phyloP scores from a whole-genome alignment of 2,329 filamentous ascomycete species.

The Fusarium heterosporum region DNA sequence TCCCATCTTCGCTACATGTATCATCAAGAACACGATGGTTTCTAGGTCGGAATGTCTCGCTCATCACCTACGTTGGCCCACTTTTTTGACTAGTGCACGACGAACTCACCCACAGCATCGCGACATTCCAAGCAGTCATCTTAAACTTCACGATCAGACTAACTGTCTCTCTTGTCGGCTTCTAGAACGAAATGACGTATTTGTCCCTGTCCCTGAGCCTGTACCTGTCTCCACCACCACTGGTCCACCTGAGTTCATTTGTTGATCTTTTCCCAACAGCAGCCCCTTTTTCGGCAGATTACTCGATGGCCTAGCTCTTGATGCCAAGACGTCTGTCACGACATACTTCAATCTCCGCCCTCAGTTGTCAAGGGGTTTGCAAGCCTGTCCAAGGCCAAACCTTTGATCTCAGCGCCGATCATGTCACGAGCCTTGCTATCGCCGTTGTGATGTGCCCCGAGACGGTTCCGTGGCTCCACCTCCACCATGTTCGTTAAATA shows the following conservation, averaged over 20 bases:
- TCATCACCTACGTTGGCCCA: too few species aligned
- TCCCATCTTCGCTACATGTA: too few species aligned
- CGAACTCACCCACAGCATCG: too few species aligned
- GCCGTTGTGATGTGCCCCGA: constrained; percentile 28
- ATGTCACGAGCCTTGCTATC: constrained; percentile 37
- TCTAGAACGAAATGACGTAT: constrained; percentile 47
- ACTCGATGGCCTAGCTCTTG: constrained; percentile 32
- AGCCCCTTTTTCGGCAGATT: constrained; percentile 46
- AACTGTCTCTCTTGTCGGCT: constrained; percentile 25
- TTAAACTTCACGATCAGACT: constrained; percentile 1
- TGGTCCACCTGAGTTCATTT: constrained; percentile 25
- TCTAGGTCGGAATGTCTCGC: too few species aligned
- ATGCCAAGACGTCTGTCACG: constrained; percentile 38
- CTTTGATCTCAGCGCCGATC: constrained; percentile 40
- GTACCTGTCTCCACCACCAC: constrained; percentile 26
- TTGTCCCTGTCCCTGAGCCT: constrained; percentile 9
- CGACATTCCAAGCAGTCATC: not conserved
- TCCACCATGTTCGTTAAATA: constrained; percentile 21
- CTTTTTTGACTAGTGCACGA: too few species aligned
- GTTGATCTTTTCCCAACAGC: constrained; percentile 15
- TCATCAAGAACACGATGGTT: too few species aligned
- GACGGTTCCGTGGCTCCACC: constrained; percentile 27
- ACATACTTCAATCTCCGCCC: constrained; percentile 36
- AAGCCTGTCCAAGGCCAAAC: constrained; percentile 21
- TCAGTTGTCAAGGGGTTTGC: constrained; percentile 6